Conservation (phyloP, 768 basidiomycete species). For the Tylopilus intermedius region DNA sequence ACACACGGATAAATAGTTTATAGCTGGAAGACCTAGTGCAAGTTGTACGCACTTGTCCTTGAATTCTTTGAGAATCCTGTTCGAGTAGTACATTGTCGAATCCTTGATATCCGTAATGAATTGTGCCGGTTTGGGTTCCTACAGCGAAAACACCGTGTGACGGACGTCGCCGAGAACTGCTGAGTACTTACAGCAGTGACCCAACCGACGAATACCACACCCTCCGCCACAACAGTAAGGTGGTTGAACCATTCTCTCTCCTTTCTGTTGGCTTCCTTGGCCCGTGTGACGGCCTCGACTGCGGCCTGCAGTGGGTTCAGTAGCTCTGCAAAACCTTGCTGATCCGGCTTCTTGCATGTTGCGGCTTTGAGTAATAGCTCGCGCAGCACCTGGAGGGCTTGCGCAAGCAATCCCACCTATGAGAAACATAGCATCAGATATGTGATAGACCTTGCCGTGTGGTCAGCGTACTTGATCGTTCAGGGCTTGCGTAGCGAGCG, state of each 20-base stretch:
- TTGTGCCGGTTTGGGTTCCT: constrained; percentile 76
- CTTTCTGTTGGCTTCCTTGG: constrained; percentile 77
- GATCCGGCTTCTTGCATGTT: constrained; percentile 75
- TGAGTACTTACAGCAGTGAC: constrained; percentile 62
- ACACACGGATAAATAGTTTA: constrained; percentile 4
- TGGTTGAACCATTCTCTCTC: constrained; percentile 82
- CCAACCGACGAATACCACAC: constrained; percentile 81
- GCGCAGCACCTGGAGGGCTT: constrained; percentile 65
- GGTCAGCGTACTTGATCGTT: constrained; percentile 65
- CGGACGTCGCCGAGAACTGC: neutral
- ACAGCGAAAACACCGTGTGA: neutral
- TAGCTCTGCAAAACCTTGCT: constrained; percentile 50
- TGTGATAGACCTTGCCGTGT: neutral
- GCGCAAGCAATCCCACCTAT: constrained; percentile 66
- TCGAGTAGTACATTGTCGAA: constrained; percentile 80
- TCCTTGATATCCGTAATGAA: constrained; percentile 83
- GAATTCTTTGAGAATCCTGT: constrained; percentile 86
- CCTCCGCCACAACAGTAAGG: constrained; percentile 77
- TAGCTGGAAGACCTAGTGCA: neutral
- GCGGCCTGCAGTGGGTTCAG: constrained; percentile 65
- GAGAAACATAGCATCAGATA: constrained; percentile 2
- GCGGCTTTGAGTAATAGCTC: constrained; percentile 62
- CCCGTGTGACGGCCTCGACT: constrained; percentile 70
- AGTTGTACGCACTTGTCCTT: constrained; percentile 72
- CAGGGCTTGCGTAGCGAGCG: constrained; percentile 64